Evolutionary conservation across 495 filamentous ascomycete genomes (phyloP).

Genomic region (Geoglossum glabrum): DNA sequence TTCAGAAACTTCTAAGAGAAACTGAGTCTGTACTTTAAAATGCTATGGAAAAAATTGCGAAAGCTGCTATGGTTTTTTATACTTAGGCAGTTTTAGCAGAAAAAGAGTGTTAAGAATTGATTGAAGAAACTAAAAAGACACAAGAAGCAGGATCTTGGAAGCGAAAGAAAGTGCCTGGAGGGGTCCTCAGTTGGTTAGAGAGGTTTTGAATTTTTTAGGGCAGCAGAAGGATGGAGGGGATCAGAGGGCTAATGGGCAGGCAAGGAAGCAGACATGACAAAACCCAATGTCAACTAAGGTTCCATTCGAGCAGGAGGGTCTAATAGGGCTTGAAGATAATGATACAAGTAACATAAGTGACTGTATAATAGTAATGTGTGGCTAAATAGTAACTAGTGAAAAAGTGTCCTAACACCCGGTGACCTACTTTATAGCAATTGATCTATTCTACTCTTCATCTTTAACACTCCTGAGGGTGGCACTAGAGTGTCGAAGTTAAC

Average conservation of each 20-base stretch:
- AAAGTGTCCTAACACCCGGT: background rate
- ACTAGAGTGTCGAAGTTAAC: constrained; percentile 49
- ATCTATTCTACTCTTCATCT: too few species aligned
- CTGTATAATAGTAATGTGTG: background rate
- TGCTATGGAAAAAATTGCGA: too few species aligned
- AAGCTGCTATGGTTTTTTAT: too few species aligned
- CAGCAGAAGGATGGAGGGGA: background rate
- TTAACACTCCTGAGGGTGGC: constrained; percentile 28
- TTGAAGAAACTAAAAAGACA: background rate
- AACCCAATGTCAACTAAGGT: background rate
- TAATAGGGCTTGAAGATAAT: background rate
- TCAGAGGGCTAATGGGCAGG: too few species aligned
- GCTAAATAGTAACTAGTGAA: background rate
- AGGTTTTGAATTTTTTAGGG: background rate
- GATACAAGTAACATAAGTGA: background rate
- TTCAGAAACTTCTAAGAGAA: too few species aligned
- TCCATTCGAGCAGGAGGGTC: background rate
- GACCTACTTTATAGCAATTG: too few species aligned
- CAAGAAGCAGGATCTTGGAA: background rate
- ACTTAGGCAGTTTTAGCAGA: background rate
- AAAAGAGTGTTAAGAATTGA: background rate
- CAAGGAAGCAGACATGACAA: background rate
- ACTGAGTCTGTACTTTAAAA: too few species aligned
- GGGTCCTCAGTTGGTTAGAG: background rate
- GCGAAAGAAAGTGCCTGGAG: background rate